phyloP scores from a whole-genome alignment of 805 yeast genomes.

The Yamadazyma paraphyllophila region DNA sequence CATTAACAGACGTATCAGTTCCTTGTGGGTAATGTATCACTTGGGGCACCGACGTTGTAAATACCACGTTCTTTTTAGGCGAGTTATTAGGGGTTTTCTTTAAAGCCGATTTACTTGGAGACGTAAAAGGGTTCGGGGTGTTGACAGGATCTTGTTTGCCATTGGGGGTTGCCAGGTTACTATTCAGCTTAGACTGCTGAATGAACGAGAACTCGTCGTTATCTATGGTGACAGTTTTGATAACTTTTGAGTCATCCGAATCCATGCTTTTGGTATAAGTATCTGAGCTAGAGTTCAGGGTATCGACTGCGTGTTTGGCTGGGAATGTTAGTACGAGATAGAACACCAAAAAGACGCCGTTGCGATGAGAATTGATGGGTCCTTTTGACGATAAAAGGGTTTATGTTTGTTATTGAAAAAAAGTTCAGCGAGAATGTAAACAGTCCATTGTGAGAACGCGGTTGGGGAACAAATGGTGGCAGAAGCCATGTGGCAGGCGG shows the following conservation, averaged over 20 bases:
- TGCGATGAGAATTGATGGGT: background rate
- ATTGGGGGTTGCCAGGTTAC: background rate
- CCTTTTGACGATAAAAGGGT: conserved; percentile 1
- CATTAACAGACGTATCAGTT: background rate
- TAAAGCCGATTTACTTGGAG: conserved; percentile 43
- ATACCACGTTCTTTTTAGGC: conserved; percentile 41
- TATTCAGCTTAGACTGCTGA: background rate
- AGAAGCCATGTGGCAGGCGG: background rate
- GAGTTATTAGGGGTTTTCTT: conserved; percentile 25
- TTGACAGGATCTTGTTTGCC: background rate
- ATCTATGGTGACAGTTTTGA: conserved; percentile 11
- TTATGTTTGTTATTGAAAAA: conserved; percentile 2
- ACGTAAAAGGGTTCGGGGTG: conserved; percentile 11
- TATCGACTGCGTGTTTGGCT: conserved; percentile 5
- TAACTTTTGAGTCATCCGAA: conserved; percentile 9
- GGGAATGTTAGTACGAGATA: conserved; percentile 1
- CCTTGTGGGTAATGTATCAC: conserved; percentile 27
- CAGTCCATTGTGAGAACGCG: background rate
- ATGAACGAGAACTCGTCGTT: conserved; percentile 27
- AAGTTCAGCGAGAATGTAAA: conserved; percentile 1
- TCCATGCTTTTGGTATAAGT: conserved; percentile 35
- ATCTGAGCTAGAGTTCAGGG: conserved; percentile 37
- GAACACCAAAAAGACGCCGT: background rate
- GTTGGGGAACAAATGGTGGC: background rate
- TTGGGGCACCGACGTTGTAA: conserved; percentile 28